Percentiles rank a stretch among this genome's conserved stretches.
These are phyloP conservation scores for Neofusicoccum sp. DNA, from an alignment of 2,329 filamentous ascomycete species.

Conservation along the genomic window DNA sequence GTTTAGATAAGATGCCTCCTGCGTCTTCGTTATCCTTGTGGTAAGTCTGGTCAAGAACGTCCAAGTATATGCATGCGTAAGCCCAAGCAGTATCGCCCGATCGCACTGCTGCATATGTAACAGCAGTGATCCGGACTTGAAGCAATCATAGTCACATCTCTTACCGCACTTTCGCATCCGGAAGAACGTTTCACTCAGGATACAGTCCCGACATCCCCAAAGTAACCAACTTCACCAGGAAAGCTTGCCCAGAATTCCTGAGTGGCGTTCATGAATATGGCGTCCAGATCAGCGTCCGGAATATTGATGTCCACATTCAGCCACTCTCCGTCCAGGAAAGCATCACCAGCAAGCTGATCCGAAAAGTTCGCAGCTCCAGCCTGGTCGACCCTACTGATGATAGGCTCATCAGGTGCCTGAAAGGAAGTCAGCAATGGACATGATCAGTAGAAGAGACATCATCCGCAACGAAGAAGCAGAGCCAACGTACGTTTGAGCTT, in stretches of 20 bases:
- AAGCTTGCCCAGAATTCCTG: constrained; percentile 42
- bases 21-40: too few relatives aligned
- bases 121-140: too few relatives aligned
- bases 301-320: constrained; percentile 36
- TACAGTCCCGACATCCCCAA: not conserved
- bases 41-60: too few relatives aligned
- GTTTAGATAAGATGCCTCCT: too few relatives aligned
- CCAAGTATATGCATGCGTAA: too few relatives aligned
- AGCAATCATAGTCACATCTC: too few relatives aligned
- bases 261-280: constrained; percentile 38
- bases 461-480: not conserved
- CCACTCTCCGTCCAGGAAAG: constrained; percentile 31
- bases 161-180: too few relatives aligned
- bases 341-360: not conserved
- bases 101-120: too few relatives aligned
- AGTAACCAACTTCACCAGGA: constrained; percentile 36
- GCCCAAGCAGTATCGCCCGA: too few relatives aligned
- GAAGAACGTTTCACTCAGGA: too few relatives aligned
- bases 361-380: not conserved
- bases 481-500: not conserved
- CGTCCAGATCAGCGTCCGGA: constrained; percentile 35
- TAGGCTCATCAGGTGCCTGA: not conserved
- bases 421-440: not conserved
- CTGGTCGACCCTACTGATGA: not conserved
- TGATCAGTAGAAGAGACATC: constrained; percentile 17